Percentiles rank a stretch among this genome's conserved stretches.
Evolutionary conservation across 352 stramenopile species (phyloP).

Genomic region (Globisporangium ultimum): DNA sequence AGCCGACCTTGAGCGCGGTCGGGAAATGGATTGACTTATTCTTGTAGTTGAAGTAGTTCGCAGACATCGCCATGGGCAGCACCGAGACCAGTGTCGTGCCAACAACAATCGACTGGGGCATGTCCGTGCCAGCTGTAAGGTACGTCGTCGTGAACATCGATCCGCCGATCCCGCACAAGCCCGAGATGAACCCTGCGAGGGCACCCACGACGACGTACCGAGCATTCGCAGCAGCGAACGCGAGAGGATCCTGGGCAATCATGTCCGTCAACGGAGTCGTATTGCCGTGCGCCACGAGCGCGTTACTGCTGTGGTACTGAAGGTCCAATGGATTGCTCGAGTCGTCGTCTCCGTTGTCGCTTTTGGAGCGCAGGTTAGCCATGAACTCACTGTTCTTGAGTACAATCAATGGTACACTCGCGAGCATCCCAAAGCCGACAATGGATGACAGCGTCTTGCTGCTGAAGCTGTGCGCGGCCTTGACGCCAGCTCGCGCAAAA

Average conservation of each 20-base stretch:
- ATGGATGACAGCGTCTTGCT: slow-evolving; percentile 19
- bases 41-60: slow-evolving; percentile 23
- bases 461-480: slow-evolving; percentile 18
- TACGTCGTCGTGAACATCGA: slow-evolving; percentile 27
- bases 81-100: slow-evolving; percentile 25
- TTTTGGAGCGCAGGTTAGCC: not conserved
- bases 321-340: too few relatives aligned
- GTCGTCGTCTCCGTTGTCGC: too few relatives aligned
- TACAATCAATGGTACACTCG: slow-evolving; percentile 21
- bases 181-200: slow-evolving; percentile 25
- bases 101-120: slow-evolving; percentile 19
- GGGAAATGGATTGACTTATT: slow-evolving; percentile 19
- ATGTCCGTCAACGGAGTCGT: not conserved
- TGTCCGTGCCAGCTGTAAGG: slow-evolving; percentile 23
- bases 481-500: slow-evolving; percentile 21
- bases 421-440: slow-evolving; percentile 22
- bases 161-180: slow-evolving; percentile 24
- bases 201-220: slow-evolving; percentile 18
- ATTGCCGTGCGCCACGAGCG: too few relatives aligned
- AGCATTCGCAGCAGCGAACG: slow-evolving; percentile 14
- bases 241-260: slow-evolving; percentile 6
- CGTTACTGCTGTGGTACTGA: too few relatives aligned
- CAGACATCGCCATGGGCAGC: slow-evolving; percentile 19
- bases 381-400: slow-evolving; percentile 18
- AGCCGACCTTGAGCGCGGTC: slow-evolving; percentile 19